phyloP scores from a whole-genome alignment of 202 grass and related monocot genomes.

The Panicum virgatum region DNA sequence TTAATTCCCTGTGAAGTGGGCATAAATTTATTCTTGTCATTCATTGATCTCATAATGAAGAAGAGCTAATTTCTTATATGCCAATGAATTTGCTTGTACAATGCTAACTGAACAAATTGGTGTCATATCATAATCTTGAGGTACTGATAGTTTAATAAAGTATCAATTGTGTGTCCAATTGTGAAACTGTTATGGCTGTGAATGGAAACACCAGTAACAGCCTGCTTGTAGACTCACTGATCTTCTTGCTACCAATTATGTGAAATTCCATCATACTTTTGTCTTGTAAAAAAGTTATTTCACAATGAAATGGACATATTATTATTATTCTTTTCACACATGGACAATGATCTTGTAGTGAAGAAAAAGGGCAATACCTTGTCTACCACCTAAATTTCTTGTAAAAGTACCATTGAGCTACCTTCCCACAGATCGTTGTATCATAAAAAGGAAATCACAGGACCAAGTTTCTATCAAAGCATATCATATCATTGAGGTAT shows the following conservation, averaged over 20 bases:
- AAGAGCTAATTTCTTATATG: background rate
- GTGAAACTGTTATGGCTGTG: background rate
- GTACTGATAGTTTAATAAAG: background rate
- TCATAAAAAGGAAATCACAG: background rate
- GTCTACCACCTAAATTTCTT: background rate
- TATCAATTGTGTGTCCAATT: conserved; percentile 1
- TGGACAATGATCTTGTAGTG: background rate
- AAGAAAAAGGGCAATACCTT: background rate
- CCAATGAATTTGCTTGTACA: background rate
- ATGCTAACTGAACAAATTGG: background rate
- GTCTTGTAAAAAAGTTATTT: background rate
- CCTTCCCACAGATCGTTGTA: background rate
- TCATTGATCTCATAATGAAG: background rate
- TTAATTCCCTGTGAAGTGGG: conserved; percentile 1
- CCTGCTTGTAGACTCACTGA: background rate
- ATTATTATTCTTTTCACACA: background rate
- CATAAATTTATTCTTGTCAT: conserved; percentile 7
- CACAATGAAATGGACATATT: background rate
- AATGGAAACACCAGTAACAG: background rate
- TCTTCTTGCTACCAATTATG: conserved; percentile 1
- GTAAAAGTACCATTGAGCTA: background rate
- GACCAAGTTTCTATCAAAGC: background rate
- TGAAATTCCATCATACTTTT: background rate
- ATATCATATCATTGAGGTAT: conserved; percentile 8
- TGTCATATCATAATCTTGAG: background rate